Conservation (phyloP, 305 asterid species). For the Solanum hybrid region DNA sequence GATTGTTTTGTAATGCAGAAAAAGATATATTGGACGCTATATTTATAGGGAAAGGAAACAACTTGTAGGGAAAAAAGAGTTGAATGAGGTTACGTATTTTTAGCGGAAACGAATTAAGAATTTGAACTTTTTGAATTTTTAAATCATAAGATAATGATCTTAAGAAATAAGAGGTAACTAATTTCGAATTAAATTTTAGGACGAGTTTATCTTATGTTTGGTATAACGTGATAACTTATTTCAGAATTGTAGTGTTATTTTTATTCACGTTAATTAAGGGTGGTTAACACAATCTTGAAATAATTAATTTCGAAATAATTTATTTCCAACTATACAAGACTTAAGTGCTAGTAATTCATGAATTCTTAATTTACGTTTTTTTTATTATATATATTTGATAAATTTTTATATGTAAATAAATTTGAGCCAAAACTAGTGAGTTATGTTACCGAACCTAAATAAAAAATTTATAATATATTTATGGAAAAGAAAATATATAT, state of each 20-base stretch:
- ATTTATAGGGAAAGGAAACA: background rate
- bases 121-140: background rate
- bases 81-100: background rate
- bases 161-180: background rate
- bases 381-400: background rate
- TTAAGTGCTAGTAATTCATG: background rate
- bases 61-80: background rate
- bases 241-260: background rate
- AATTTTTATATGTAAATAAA: background rate
- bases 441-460: background rate
- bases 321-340: background rate
- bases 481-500: too few species aligned
- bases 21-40: background rate
- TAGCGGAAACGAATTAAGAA: background rate
- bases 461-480: too few species aligned
- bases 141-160: background rate
- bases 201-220: background rate
- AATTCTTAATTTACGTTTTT: background rate
- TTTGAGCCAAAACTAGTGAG: background rate
- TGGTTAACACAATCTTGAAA: background rate
- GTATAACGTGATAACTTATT: background rate
- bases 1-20: background rate
- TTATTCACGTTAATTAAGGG: background rate
- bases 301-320: background rate
- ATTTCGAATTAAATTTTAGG: background rate